Evolutionary conservation across 108 stramenopile genomes (phyloP).

Genomic region (Cyclotella atomus): DNA sequence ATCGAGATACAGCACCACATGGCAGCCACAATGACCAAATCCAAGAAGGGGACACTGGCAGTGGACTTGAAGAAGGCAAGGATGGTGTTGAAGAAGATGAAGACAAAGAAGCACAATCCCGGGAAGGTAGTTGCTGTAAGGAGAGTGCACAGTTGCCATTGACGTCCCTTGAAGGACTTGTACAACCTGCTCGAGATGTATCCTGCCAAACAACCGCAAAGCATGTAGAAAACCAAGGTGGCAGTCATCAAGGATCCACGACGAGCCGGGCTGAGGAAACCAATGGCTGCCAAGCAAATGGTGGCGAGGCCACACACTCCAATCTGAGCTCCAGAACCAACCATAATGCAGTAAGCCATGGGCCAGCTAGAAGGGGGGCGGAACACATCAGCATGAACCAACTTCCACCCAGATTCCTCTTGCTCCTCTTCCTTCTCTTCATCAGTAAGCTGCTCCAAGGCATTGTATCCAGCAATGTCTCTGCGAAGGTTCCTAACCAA

Average conservation of each 20-base stretch:
- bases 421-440: slow-evolving; percentile 91
- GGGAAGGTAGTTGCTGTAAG: slow-evolving; percentile 91
- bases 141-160: slow-evolving; percentile 96
- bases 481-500: slow-evolving; percentile 94
- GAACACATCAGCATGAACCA: slow-evolving; percentile 99
- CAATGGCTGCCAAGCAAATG: slow-evolving; percentile 88
- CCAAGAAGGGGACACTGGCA: slow-evolving; percentile 92
- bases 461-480: slow-evolving; percentile 97
- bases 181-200: slow-evolving; percentile 89
- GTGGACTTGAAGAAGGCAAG: slow-evolving; percentile 90
- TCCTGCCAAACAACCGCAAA: slow-evolving; percentile 89
- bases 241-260: slow-evolving; percentile 94
- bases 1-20: slow-evolving; percentile 98
- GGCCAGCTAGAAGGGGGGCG: slow-evolving; percentile 92
- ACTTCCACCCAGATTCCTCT: slow-evolving; percentile 97
- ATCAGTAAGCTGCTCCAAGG: slow-evolving; percentile 83
- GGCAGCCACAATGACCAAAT: slow-evolving; percentile 92
- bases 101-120: slow-evolving; percentile 79
- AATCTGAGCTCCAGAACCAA: slow-evolving; percentile 94
- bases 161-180: slow-evolving; percentile 94
- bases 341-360: slow-evolving; percentile 96
- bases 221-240: slow-evolving; percentile 89
- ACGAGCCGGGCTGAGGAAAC: slow-evolving; percentile 93
- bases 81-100: slow-evolving; percentile 92
- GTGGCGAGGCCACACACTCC: slow-evolving; percentile 65